These are phyloP conservation scores for Knufia fluminis DNA, from an alignment of 2,329 filamentous ascomycete species.

Conservation along the genomic window DNA sequence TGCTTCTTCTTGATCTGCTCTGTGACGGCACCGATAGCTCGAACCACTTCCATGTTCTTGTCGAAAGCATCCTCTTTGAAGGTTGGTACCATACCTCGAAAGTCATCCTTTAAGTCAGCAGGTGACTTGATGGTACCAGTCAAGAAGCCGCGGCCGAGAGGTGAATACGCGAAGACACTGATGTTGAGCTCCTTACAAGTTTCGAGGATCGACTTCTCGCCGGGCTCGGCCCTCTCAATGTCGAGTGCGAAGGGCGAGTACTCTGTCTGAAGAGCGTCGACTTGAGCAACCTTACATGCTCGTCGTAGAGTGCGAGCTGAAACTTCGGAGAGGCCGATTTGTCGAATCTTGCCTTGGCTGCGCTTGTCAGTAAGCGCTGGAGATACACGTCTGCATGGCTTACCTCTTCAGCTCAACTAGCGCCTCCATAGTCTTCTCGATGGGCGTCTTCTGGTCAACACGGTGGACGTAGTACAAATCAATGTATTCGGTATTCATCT, in stretches of 20 bases:
- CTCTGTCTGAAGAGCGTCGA: conserved; percentile 43
- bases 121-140: conserved; percentile 18
- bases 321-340: conserved; percentile 41
- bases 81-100: conserved; percentile 43
- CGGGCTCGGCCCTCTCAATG: conserved; percentile 31
- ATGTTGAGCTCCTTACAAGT: conserved; percentile 51
- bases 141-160: conserved; percentile 53
- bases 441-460: conserved; percentile 34
- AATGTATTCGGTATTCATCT: conserved; percentile 31
- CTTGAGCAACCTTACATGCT: conserved; percentile 37
- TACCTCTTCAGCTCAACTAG: conserved; percentile 39
- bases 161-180: conserved; percentile 63
- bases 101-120: conserved; percentile 46
- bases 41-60: conserved; percentile 54
- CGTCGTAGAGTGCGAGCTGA: conserved; percentile 39
- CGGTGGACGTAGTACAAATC: conserved; percentile 39
- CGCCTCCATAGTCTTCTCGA: conserved; percentile 37
- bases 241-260: conserved; percentile 40
- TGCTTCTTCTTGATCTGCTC: conserved; percentile 28
- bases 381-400: too few relatives aligned
- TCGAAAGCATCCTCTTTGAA: conserved; percentile 56
- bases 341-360: conserved; percentile 36
- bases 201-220: conserved; percentile 30
- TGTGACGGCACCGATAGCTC: too few relatives aligned
- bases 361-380: too few relatives aligned